These are phyloP conservation scores for Musa schizocarpa DNA, from an alignment of 176 grass and related monocot genomes.

Conservation along the genomic window DNA sequence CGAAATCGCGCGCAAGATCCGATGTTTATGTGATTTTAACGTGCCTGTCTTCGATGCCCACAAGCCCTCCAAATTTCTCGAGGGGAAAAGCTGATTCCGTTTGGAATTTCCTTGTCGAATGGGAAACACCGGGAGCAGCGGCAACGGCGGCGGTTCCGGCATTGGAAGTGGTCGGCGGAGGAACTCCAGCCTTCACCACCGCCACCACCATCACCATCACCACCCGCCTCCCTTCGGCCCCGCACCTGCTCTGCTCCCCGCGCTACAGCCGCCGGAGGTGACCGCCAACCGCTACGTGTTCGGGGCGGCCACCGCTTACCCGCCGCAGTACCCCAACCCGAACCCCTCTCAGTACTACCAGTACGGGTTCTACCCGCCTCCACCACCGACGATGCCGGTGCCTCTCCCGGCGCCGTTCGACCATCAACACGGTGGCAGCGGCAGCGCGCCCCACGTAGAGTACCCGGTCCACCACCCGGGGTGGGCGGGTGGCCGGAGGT, in stretches of 20 bases:
- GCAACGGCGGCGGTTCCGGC: not conserved
- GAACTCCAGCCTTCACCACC: not conserved
- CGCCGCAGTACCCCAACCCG: constrained; percentile 64
- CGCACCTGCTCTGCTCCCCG: constrained; percentile 10
- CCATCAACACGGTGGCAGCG: constrained; percentile 44
- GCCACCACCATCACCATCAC: not conserved
- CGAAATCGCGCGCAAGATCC: not conserved
- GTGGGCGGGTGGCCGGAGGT: not conserved
- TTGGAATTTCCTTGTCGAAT: not conserved
- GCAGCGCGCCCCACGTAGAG: not conserved
- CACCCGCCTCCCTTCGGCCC: not conserved
- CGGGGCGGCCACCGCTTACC: constrained; percentile 75
- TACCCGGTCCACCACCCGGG: constrained; percentile 27
- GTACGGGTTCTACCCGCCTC: constrained; percentile 56
- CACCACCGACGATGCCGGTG: constrained; percentile 46
- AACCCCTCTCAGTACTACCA: constrained; percentile 68
- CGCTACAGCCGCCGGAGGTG: constrained; percentile 5
- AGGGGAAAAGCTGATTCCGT: not conserved
- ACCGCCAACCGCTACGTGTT: constrained; percentile 75
- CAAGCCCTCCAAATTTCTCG: not conserved
- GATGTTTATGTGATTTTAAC: not conserved
- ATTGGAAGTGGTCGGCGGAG: constrained; percentile 3
- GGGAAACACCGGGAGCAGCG: constrained; percentile 31
- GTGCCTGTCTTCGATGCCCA: not conserved
- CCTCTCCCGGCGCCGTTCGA: constrained; percentile 76